A percentile compares a stretch with the other conserved stretches of the same genome.
These are phyloP conservation scores for Sordariomycetes sp. DNA, from an alignment of 2,329 filamentous ascomycete species.

Conservation along the genomic window DNA sequence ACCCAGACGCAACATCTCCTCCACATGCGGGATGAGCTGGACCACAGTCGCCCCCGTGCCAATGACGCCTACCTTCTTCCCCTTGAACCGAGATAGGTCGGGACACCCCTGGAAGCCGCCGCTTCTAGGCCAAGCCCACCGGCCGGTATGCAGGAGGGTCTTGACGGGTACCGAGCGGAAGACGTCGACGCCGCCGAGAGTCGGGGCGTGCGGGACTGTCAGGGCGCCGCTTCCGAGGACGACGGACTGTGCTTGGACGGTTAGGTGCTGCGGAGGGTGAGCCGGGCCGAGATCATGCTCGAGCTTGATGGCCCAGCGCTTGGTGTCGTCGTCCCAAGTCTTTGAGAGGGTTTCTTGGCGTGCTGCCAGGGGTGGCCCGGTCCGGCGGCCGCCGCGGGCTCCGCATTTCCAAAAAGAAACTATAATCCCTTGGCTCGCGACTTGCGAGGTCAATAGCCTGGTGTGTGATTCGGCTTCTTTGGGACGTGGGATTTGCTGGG, in stretches of 20 bases:
- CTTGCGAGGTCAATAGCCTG: no score
- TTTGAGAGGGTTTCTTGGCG: slow-evolving; percentile 12
- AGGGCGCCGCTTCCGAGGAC: slow-evolving; percentile 23
- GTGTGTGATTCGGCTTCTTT: no score
- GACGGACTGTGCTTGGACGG: slow-evolving; percentile 24
- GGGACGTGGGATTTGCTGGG: no score
- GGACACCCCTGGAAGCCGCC: slow-evolving; percentile 25
- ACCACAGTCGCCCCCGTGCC: slow-evolving; percentile 36
- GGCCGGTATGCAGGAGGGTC: slow-evolving; percentile 26
- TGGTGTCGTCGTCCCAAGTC: slow-evolving; percentile 29
- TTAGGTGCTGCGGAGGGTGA: slow-evolving; percentile 9
- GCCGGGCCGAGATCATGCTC: slow-evolving; percentile 13
- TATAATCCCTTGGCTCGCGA: no score
- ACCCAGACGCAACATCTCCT: slow-evolving; percentile 20
- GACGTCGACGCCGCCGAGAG: slow-evolving; percentile 18
- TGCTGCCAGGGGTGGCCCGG: no score
- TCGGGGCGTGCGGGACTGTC: slow-evolving; percentile 25
- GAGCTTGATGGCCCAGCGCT: slow-evolving; percentile 11
- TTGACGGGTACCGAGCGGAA: no score
- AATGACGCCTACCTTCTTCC: slow-evolving; percentile 31
- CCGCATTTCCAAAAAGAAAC: no score
- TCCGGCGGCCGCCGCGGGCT: no score
- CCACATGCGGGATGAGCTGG: slow-evolving; percentile 22
- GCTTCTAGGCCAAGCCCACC: slow-evolving; percentile 29
- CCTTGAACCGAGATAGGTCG: slow-evolving; percentile 27